These are phyloP conservation scores for Quillaja saponaria DNA, from an alignment of 306 rosid species.

Conservation along the genomic window DNA sequence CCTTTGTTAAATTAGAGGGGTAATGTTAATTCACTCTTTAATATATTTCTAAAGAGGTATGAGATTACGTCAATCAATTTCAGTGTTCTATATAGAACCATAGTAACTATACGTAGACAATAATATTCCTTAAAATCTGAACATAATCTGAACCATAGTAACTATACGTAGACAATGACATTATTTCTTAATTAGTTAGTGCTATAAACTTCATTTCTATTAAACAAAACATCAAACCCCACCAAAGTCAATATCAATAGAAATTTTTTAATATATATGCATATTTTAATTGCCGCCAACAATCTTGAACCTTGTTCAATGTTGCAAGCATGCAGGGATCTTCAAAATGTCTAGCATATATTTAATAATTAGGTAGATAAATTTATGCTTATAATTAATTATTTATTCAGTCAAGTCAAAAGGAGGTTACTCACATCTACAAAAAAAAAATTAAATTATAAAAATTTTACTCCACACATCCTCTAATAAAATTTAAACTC, in stretches of 20 bases:
- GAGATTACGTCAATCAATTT: conserved; percentile 6
- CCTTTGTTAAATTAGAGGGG: conserved; percentile 31
- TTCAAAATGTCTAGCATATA: conserved; percentile 15
- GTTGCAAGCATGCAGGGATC: conserved; percentile 20
- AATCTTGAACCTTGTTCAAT: conserved; percentile 27
- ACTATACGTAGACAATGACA: too few relatives aligned
- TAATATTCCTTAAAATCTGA: conserved; percentile 8
- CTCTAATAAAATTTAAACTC: too few relatives aligned
- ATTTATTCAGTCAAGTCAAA: too few relatives aligned
- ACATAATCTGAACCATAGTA: too few relatives aligned
- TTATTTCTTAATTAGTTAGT: too few relatives aligned
- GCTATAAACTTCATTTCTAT: too few relatives aligned
- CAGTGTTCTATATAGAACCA: conserved; percentile 19
- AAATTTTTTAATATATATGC: conserved; percentile 33
- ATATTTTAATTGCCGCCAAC: conserved; percentile 31
- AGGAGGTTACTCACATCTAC: too few relatives aligned
- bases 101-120: conserved; percentile 17
- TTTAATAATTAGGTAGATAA: too few relatives aligned
- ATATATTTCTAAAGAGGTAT: conserved; percentile 27
- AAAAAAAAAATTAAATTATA: too few relatives aligned
- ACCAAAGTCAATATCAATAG: conserved; percentile 43
- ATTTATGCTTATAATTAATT: too few relatives aligned
- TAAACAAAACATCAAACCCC: conserved; percentile 7
- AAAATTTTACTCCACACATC: too few relatives aligned
- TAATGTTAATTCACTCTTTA: conserved; percentile 17